Evolutionary conservation across 208 protist species (phyloP).

Genomic region (Histomonas meleagridis): DNA sequence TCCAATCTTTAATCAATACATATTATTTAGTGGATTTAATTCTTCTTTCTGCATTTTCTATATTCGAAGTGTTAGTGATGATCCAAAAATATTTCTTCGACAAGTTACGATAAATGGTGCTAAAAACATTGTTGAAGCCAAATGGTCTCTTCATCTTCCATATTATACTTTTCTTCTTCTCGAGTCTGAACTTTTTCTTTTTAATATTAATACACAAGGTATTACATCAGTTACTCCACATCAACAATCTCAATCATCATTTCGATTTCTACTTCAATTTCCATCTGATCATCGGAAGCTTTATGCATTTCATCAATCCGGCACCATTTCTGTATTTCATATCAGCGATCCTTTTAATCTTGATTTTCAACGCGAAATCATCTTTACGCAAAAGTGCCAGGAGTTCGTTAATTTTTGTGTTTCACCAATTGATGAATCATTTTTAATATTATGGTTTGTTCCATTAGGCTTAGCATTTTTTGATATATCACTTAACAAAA

Average conservation of each 20-base stretch:
- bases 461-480: not conserved
- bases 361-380: not conserved
- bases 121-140: not conserved
- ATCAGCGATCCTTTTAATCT: not conserved
- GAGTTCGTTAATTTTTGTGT: not conserved
- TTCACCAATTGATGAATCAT: not conserved
- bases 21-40: not conserved
- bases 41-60: not conserved
- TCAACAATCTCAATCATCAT: not conserved
- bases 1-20: not conserved
- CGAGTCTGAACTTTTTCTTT: not conserved
- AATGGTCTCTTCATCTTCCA: conserved; percentile 10
- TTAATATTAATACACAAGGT: not conserved
- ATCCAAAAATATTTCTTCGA: not conserved
- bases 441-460: not conserved
- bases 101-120: not conserved
- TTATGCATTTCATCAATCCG: not conserved
- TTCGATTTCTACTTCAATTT: conserved; percentile 10
- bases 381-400: not conserved
- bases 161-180: not conserved
- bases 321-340: not conserved
- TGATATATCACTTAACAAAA: not conserved
- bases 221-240: not conserved
- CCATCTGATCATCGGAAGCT: not conserved
- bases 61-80: not conserved